phyloP scores from a whole-genome alignment of 2,329 filamentous ascomycete species.

The Microthyrium microscopicum region DNA sequence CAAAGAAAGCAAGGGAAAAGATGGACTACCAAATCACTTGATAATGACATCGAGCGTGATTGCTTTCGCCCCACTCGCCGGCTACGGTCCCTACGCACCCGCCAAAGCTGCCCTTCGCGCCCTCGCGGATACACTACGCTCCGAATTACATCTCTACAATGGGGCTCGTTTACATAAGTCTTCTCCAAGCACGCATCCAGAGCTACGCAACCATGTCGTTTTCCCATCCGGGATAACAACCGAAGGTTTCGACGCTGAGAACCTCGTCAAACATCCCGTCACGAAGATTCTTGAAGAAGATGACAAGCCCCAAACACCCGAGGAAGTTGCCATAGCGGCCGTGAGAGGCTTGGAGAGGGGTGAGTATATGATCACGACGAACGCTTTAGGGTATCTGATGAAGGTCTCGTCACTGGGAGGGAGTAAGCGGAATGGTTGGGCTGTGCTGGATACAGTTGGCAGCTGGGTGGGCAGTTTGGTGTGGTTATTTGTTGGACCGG shows the following conservation, averaged over 20 bases:
- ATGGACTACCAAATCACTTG: constrained; percentile 50
- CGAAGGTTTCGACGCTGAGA: constrained; percentile 60
- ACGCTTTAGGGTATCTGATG: constrained; percentile 56
- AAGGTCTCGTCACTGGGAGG: constrained; percentile 39
- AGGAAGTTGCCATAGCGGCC: constrained; percentile 54
- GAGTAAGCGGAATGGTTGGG: constrained; percentile 35
- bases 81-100: constrained; percentile 72
- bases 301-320: constrained; percentile 65
- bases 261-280: constrained; percentile 61
- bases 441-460: constrained; percentile 38
- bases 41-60: constrained; percentile 71
- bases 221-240: constrained; percentile 71
- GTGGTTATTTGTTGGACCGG: constrained; percentile 40
- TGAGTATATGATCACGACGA: constrained; percentile 63
- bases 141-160: constrained; percentile 78
- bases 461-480: constrained; percentile 36
- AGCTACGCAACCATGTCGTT: constrained; percentile 65
- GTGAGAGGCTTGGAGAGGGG: constrained; percentile 66
- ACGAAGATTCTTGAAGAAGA: constrained; percentile 64
- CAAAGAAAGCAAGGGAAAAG: constrained; percentile 14
- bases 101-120: constrained; percentile 72
- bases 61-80: constrained; percentile 60
- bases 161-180: constrained; percentile 31
- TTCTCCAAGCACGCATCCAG: constrained; percentile 33
- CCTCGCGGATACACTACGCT: constrained; percentile 65